Conservation (phyloP, 1,284 basidiomycete species). For the Xerocomus nothofagi region DNA sequence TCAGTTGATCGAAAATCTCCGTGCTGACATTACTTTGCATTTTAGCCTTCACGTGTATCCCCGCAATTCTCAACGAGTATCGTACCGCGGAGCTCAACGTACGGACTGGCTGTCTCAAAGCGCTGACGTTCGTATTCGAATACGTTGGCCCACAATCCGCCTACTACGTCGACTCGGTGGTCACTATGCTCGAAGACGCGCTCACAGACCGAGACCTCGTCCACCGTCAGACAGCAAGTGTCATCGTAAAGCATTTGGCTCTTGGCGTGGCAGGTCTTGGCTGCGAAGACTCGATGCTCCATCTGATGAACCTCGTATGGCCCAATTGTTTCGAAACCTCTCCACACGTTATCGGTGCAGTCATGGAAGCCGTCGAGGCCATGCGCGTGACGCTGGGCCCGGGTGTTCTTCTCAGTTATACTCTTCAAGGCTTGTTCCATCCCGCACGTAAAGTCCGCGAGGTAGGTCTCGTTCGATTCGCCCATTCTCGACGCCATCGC, state of each 20-base stretch:
- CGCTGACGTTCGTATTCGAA: slow-evolving; percentile 97
- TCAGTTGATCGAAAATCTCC: slow-evolving; percentile 1
- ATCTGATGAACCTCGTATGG: slow-evolving; percentile 98
- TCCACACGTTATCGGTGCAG: slow-evolving; percentile 96
- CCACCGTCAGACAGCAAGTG: slow-evolving; percentile 96
- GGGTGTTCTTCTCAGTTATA: slow-evolving; percentile 88
- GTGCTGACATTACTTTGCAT: slow-evolving; percentile 24
- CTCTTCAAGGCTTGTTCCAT: slow-evolving; percentile 92
- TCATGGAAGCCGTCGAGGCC: slow-evolving; percentile 95
- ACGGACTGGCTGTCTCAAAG: slow-evolving; percentile 98
- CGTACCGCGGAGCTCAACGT: slow-evolving; percentile 98
- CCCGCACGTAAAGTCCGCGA: slow-evolving; percentile 96
- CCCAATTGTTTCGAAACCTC: slow-evolving; percentile 99
- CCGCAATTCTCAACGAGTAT: slow-evolving; percentile 98
- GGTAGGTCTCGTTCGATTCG: slow-evolving; percentile 43
- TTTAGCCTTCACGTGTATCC: slow-evolving; percentile 95
- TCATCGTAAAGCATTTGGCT: slow-evolving; percentile 99
- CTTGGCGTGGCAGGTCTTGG: slow-evolving; percentile 96
- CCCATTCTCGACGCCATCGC: slow-evolving; percentile 4
- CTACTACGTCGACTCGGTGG: slow-evolving; percentile 96
- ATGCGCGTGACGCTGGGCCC: slow-evolving; percentile 96
- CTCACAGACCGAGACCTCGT: slow-evolving; percentile 98
- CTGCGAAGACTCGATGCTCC: slow-evolving; percentile 96
- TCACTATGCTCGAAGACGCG: slow-evolving; percentile 97
- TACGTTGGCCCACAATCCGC: slow-evolving; percentile 99